Base-by-base conservation (phyloP, 1,284 basidiomycete species). In the Microbotryum silenes-acaulis region DNA sequence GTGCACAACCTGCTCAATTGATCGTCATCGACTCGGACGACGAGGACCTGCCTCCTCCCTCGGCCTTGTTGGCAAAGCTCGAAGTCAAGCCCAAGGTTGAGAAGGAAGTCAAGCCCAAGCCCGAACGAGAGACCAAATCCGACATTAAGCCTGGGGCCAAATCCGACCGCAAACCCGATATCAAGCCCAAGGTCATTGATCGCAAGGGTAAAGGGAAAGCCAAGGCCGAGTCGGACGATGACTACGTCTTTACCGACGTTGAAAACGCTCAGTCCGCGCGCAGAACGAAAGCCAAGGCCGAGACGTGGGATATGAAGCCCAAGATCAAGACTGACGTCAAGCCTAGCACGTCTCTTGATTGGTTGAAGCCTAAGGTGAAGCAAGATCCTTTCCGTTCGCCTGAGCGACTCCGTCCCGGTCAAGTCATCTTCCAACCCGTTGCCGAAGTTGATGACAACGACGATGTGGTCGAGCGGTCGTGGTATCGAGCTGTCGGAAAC, bases 91-190 rank as follows among this genome's bases (percentile, higher is more conserved):
- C 0, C 79, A 91, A 67, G 80, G 80, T 60, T 91, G 83, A 73
- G 88, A 89, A 42, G 83, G 91, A 71, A 96, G 91, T 92, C 73
- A 78, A 89, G 83, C 12, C 21, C 10, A n/a, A 2, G 9, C 6
- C 21, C 20, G 57, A 50, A 6, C 49, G 51, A 47, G 42, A 55
- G n/a, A 82, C 82, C 46, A 81, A 89, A 66, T 85, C 92, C n/a
- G 27, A 55, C n/a, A 87, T 91, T 71, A 80, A 79, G 18, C 82
- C 87, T 4, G 76, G 97, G 31, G 78, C 84, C 27, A 82, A 80
- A 63, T 92, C 97, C 75, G 84, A 83, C 71, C 82, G 71, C 25
- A 31, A 31, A 9, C 9, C 31, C 31, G 82, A 81, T 70, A 74
- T 76, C 12, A 79, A 72, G 9, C 82, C 80, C 20, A 81, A 67